Base-by-base conservation (phyloP, 192 early-diverging fungal species). In the Gamsiella multidivaricata region DNA sequence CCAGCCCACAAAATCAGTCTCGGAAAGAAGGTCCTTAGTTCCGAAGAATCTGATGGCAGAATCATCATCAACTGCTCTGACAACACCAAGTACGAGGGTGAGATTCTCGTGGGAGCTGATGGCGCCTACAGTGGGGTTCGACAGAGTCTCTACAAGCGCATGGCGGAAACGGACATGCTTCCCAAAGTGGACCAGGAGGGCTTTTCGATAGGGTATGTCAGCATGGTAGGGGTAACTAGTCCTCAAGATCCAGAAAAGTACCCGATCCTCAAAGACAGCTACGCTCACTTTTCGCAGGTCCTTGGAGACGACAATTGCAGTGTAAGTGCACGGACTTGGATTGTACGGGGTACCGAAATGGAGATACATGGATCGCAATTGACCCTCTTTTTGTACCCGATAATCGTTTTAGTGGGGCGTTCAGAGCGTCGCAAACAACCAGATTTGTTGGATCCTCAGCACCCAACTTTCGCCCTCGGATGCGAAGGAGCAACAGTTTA, bases 81-180 rank as follows among this genome's bases (percentile, higher is more conserved):
- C 28, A 53, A 54, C 3, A 41, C 59, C 18, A 34, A 28, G 22
- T 69, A 63, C 28, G 18, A 36, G 26, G 74, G 65, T 3, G 64
- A 63, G 31, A 69, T 79, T 17, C 60, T 79, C 4, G 49, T 79
- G 14, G 74, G 74, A 22, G 74, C 74, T n/a, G n/a, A n/a, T n/a
- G n/a, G n/a, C n/a, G n/a, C n/a, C n/a, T n/a, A n/a, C 4, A 65
- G 68, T 54, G 65, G 65, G 1, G 65, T 79, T 15, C 74, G 74
- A 0, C 74, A 79, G 36, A 31, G 29, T 14, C 45, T 68, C 11
- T 68, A 50, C 36, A 50, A 26, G 14, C 37, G 43, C 3, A 14
- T 68, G 32, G 43, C 25, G 5, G 43, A 46, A 18, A 11, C 41
- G 15, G 65, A 46, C 10, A 23, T 58, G 17, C 32, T 68, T 5